Percentiles rank a stretch among this genome's conserved stretches.
These are phyloP conservation scores for Ailanthus altissimus DNA, from an alignment of 345 rosid species.

Conservation along the genomic window DNA sequence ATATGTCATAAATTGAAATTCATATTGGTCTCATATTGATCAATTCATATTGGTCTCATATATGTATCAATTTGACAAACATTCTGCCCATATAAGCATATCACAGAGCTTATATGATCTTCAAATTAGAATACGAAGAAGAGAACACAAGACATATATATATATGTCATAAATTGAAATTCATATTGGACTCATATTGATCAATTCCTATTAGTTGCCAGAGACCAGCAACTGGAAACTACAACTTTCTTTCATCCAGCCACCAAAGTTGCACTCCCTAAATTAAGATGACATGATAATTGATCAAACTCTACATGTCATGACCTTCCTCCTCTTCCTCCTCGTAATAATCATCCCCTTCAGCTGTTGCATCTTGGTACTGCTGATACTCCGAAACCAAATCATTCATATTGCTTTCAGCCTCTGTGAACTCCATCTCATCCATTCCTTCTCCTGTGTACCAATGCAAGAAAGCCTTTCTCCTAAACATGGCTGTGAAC, in stretches of 20 bases:
- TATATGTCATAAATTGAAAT: not conserved
- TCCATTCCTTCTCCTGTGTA: slow-evolving; percentile 75
- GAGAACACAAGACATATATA: no score
- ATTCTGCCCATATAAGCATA: not conserved
- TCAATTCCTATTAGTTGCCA: slow-evolving; percentile 24
- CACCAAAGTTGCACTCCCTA: not conserved
- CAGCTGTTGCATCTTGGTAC: slow-evolving; percentile 53
- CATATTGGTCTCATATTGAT: slow-evolving; percentile 7
- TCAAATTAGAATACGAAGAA: no score
- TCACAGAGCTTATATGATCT: not conserved
- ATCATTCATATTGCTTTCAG: slow-evolving; percentile 59
- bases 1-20: not conserved
- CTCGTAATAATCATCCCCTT: slow-evolving; percentile 44
- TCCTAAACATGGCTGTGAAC: no score
- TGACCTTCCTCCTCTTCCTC: slow-evolving; percentile 39
- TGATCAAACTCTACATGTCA: slow-evolving; percentile 32
- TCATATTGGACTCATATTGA: slow-evolving; percentile 1
- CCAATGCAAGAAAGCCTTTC: slow-evolving; percentile 78
- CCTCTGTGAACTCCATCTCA: slow-evolving; percentile 74
- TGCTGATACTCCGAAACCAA: slow-evolving; percentile 56
- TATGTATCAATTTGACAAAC: not conserved
- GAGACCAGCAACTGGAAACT: slow-evolving; percentile 28
- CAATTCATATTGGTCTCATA: slow-evolving; percentile 3
- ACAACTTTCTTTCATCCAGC: not conserved
- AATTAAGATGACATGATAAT: not conserved